These are phyloP conservation scores for Datisca glomerata DNA, from an alignment of 306 rosid species.

Conservation along the genomic window DNA sequence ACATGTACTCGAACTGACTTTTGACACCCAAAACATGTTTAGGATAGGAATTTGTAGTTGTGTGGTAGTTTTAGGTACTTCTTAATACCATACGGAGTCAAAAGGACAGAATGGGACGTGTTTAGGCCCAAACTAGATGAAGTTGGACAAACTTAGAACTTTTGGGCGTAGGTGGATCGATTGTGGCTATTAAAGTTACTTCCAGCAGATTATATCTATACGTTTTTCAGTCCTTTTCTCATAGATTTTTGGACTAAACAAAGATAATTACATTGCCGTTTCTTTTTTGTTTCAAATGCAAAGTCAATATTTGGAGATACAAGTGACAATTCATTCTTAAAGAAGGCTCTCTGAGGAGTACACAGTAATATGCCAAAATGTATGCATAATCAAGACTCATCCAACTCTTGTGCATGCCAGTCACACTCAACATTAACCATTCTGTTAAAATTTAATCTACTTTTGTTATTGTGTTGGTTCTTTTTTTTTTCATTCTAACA, in stretches of 20 bases:
- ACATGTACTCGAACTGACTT: too few species aligned
- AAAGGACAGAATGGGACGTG: too few species aligned
- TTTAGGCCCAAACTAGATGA: too few species aligned
- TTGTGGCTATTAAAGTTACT: slow-evolving; percentile 8
- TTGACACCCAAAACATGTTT: too few species aligned
- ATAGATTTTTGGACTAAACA: slow-evolving; percentile 1
- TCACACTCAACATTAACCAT: too few species aligned
- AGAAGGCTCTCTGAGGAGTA: slow-evolving; percentile 66
- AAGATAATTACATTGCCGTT: slow-evolving; percentile 13
- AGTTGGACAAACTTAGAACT: slow-evolving; percentile 80
- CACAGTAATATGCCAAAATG: slow-evolving; percentile 78
- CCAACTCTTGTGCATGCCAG: too few species aligned
- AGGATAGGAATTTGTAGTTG: too few species aligned
- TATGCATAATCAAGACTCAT: slow-evolving; percentile 27
- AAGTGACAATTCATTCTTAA: too few species aligned
- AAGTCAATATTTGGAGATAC: too few species aligned
- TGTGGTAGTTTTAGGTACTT: slow-evolving; percentile 62
- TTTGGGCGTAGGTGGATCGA: slow-evolving; percentile 80
- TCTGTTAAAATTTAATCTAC: background rate
- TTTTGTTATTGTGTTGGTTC: slow-evolving; percentile 1
- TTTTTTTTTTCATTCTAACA: background rate
- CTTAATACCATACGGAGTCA: too few species aligned
- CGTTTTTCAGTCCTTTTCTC: slow-evolving; percentile 1
- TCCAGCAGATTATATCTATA: background rate
- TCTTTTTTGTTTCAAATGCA: slow-evolving; percentile 12